Percentiles rank a stretch among this genome's conserved stretches.
Conservation (phyloP, 2,329 filamentous ascomycete genomes). For the Bertia moriformis region DNA sequence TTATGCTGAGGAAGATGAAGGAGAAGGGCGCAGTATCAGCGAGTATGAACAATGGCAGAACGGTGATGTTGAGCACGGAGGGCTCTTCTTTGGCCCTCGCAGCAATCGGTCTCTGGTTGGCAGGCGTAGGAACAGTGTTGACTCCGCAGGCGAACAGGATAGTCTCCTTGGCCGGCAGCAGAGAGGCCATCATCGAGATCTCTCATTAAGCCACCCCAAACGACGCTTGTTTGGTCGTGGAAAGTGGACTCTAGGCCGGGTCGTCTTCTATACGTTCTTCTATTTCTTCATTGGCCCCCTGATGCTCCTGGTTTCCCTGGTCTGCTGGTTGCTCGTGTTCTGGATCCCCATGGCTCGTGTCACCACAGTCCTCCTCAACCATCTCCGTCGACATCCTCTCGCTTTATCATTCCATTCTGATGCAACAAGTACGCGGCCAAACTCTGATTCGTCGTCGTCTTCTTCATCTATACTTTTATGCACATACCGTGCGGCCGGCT, state of each 20-base stretch:
- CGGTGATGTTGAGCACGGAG: slow-evolving; percentile 66
- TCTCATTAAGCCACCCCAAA: slow-evolving; percentile 40
- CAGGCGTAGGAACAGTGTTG: slow-evolving; percentile 72
- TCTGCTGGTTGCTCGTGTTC: slow-evolving; percentile 96
- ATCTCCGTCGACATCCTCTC: slow-evolving; percentile 80
- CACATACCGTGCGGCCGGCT: slow-evolving; percentile 87
- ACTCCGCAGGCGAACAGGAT: slow-evolving; percentile 78
- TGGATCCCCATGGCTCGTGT: slow-evolving; percentile 98
- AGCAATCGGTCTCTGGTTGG: slow-evolving; percentile 68
- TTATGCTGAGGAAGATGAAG: slow-evolving; percentile 85
- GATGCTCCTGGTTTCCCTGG: slow-evolving; percentile 68
- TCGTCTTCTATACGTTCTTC: slow-evolving; percentile 93
- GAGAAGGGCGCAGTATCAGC: slow-evolving; percentile 89
- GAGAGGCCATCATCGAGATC: slow-evolving; percentile 34
- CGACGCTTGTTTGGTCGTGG: slow-evolving; percentile 84
- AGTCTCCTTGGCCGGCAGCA: slow-evolving; percentile 60
- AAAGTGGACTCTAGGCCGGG: slow-evolving; percentile 84
- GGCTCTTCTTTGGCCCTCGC: slow-evolving; percentile 87
- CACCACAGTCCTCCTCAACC: slow-evolving; percentile 75
- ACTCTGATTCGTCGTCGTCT: slow-evolving; percentile 51
- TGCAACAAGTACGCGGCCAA: slow-evolving; percentile 50
- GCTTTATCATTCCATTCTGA: slow-evolving; percentile 89
- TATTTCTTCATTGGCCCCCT: slow-evolving; percentile 81
- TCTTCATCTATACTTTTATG: slow-evolving; percentile 85
- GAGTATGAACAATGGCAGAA: slow-evolving; percentile 99